These are phyloP conservation scores for Mycena kentingensis DNA, from an alignment of 768 basidiomycete genomes.

Conservation along the genomic window DNA sequence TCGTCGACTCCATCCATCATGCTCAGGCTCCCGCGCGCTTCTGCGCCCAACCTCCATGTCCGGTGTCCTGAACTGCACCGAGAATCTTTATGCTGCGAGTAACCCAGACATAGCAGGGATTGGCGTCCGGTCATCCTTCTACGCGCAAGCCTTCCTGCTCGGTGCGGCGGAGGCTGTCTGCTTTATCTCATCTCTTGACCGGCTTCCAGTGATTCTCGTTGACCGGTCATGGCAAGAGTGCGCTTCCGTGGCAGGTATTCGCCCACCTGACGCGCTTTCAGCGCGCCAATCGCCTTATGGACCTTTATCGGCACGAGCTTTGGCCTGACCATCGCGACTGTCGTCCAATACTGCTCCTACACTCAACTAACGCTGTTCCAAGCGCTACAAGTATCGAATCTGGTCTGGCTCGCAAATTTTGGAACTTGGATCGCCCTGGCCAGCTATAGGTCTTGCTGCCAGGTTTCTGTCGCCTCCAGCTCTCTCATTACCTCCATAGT, in stretches of 20 bases:
- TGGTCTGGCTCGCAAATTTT: constrained; percentile 48
- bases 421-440: constrained; percentile 43
- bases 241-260: neutral
- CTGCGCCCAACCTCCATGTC: neutral
- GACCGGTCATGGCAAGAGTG: constrained; percentile 42
- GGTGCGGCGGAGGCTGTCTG: constrained; percentile 14
- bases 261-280: neutral
- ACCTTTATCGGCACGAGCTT: constrained; percentile 45
- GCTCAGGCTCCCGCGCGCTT: too few relatives aligned
- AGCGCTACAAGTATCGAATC: constrained; percentile 42
- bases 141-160: constrained; percentile 33
- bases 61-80: neutral
- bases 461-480: too few relatives aligned
- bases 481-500: constrained; percentile 13
- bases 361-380: constrained; percentile 40
- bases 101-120: constrained; percentile 22
- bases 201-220: constrained; percentile 37
- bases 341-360: constrained; percentile 30
- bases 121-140: constrained; percentile 26
- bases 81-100: constrained; percentile 2
- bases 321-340: constrained; percentile 41
- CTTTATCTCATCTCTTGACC: constrained; percentile 7
- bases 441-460: constrained; percentile 31
- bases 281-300: constrained; percentile 42
- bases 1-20: too few relatives aligned